These are phyloP conservation scores for Kalmanozyma brasiliensis DNA, from an alignment of 1,284 basidiomycete species.

Conservation along the genomic window DNA sequence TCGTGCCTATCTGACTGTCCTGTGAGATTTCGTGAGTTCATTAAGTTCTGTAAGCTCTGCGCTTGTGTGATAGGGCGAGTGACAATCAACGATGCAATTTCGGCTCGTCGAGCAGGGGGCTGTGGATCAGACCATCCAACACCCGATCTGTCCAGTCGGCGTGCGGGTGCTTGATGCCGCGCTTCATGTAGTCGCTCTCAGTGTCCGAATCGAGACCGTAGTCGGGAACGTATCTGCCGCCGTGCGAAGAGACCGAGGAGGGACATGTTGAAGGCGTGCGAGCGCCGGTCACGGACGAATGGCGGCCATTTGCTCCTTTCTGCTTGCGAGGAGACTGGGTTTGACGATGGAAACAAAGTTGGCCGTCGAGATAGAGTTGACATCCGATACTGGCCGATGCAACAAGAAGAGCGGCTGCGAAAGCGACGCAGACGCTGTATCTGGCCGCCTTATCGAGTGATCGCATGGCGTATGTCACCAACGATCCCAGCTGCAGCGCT, in stretches of 20 bases:
- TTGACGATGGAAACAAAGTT: not conserved
- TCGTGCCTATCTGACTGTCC: too few species aligned
- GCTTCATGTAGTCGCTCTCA: conserved; percentile 7
- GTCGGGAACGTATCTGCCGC: conserved; percentile 10
- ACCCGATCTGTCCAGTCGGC: conserved; percentile 20
- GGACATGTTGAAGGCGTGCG: not conserved
- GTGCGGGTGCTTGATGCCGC: not conserved
- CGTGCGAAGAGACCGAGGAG: conserved; percentile 13
- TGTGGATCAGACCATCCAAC: conserved; percentile 10
- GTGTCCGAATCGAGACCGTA: conserved; percentile 27
- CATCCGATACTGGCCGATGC: not conserved
- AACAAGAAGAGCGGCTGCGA: not conserved
- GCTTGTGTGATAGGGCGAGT: too few species aligned
- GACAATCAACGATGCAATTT: not conserved
- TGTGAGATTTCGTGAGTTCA: not conserved
- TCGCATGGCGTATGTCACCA: conserved; percentile 1
- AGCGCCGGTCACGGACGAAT: too few species aligned
- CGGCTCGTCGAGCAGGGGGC: conserved; percentile 13
- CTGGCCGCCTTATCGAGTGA: not conserved
- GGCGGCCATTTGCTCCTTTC: too few species aligned
- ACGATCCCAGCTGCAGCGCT: not conserved
- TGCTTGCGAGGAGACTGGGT: too few species aligned
- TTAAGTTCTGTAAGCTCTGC: too few species aligned
- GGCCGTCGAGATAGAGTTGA: not conserved
- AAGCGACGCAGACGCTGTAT: not conserved